Conservation (phyloP, 2,329 filamentous ascomycete species). For the Colletotrichum graminicola region DNA sequence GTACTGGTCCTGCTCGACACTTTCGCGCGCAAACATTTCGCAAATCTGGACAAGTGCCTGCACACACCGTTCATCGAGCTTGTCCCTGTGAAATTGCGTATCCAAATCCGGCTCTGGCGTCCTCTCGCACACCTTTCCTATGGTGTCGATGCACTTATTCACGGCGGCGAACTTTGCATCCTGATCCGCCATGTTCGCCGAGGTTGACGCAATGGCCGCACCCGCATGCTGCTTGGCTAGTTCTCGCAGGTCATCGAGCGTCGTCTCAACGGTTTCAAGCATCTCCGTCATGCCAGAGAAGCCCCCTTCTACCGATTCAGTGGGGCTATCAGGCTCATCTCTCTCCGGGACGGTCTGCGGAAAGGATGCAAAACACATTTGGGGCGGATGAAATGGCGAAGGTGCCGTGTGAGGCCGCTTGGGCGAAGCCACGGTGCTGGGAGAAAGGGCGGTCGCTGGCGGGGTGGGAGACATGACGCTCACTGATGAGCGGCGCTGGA, state of each 20-base stretch:
- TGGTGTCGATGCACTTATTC: conserved; percentile 34
- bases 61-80: conserved; percentile 13
- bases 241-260: conserved; percentile 27
- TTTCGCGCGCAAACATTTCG: conserved; percentile 38
- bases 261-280: conserved; percentile 23
- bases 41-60: conserved; percentile 32
- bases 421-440: background rate
- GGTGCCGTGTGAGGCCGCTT: conserved; percentile 36
- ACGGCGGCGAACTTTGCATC: conserved; percentile 24
- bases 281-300: conserved; percentile 2
- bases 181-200: background rate
- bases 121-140: conserved; percentile 27
- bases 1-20: conserved; percentile 16
- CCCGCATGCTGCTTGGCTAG: conserved; percentile 30
- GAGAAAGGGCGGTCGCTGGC: background rate
- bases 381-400: conserved; percentile 15
- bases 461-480: conserved; percentile 13
- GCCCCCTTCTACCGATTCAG: conserved; percentile 15
- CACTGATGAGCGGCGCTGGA: conserved; percentile 27
- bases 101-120: conserved; percentile 12
- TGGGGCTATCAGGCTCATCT: conserved; percentile 26
- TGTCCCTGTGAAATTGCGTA: conserved; percentile 1
- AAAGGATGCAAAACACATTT: conserved; percentile 33
- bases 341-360: conserved; percentile 22
- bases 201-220: conserved; percentile 10